phyloP scores from a whole-genome alignment of 176 grass and related monocot species.

The Rhynchospora breviuscula region DNA sequence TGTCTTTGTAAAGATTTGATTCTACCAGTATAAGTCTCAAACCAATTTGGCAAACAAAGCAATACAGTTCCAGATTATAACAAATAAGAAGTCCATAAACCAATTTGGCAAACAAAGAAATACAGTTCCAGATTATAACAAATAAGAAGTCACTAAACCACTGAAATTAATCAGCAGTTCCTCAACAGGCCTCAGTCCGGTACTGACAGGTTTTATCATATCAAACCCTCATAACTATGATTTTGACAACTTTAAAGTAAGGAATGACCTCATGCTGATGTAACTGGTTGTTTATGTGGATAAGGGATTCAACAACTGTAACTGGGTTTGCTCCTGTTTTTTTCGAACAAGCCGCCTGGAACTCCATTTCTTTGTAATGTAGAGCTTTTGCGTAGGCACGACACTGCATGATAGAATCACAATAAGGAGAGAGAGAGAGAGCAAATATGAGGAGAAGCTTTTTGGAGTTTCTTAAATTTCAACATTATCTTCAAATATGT shows the following conservation, averaged over 20 bases:
- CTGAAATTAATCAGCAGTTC: not conserved
- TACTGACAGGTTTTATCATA: not conserved
- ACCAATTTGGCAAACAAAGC: not conserved
- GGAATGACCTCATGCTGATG: constrained; percentile 89
- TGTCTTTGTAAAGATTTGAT: not conserved
- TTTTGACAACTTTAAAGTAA: not conserved
- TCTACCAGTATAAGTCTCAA: constrained; percentile 3
- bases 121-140: not conserved
- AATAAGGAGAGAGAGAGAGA: not conserved
- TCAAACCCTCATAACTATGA: not conserved
- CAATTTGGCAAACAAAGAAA: not conserved
- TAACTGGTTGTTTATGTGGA: constrained; percentile 98
- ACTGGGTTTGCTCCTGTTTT: constrained; percentile 99
- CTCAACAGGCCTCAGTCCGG: not conserved
- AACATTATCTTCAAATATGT: not conserved
- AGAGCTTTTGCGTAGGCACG: constrained; percentile 97
- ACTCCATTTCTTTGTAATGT: constrained; percentile 99
- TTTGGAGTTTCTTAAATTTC: constrained; percentile 8
- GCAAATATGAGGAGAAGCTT: not conserved
- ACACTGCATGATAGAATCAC: constrained; percentile 44
- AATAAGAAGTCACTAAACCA: not conserved
- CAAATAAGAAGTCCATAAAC: not conserved
- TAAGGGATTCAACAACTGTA: constrained; percentile 91
- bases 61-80: not conserved
- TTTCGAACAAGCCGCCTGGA: constrained; percentile 87